Evolutionary conservation across 495 filamentous ascomycete genomes (phyloP), one percentile per base, ranked within the genome.

Genomic region (Hypomontagnella submonticulosa): DNA sequence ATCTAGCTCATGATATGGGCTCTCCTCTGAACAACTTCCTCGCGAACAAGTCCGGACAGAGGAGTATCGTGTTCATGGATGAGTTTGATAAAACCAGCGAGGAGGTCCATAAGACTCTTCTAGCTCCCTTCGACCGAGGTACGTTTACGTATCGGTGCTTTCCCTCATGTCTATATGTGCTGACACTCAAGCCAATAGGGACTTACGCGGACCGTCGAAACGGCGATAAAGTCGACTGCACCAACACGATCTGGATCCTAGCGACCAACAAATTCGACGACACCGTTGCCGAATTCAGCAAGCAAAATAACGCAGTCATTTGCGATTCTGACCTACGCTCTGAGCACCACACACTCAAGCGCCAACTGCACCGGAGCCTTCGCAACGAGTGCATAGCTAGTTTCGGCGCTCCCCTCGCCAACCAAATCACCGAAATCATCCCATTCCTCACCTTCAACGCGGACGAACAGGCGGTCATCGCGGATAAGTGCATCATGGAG

Each of bases 61-160:
- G 73, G 18, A 74, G 73, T 23, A 77, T 88, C 6, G 80, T 87
- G 1, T 86, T 85, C 57, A 59, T 88, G 7, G 85, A 87, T 48
- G 84, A 87, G 43, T 86, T 88, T 36, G 84, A 87, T 27, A 87
- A 87, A 69, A 85, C 83, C 12, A 77, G 67, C 6, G 15, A 71
- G 1, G 75, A 77, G 3, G 73, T 82, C 12, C 76, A 75, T 10
- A 61, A 80, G 20, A 69, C 79, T 19, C 71, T 85, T 37, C 61
- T 85, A 0, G 41, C 79, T 23, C 77, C 77, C 1, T 83, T 85
- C 54, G 75, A 83, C 10, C 74, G 76, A 56, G 79, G 79, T 80
- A 71, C 7, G 72, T 54, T 13, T 3, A 41, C 12, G 7, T 36
- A 15, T 7, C n/a, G n/a, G 23, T n/a, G n/a, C n/a, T 38, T 18